These are phyloP conservation scores for Neoboletus brunneissimus DNA, from an alignment of 768 basidiomycete species.

Conservation along the genomic window DNA sequence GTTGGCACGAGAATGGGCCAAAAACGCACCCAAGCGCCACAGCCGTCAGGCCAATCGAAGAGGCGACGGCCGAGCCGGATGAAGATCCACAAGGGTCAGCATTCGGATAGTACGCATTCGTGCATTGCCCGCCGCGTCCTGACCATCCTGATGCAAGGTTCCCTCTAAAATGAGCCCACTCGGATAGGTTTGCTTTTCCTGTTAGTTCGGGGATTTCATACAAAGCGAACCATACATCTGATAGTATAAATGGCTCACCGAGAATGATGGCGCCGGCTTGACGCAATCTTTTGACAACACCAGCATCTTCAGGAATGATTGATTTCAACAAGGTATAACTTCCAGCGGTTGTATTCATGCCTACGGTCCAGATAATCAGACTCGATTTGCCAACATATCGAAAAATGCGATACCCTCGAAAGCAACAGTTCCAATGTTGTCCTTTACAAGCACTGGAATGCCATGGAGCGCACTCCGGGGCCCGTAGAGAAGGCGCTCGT, in stretches of 20 bases:
- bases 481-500: slow-evolving; percentile 29
- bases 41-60: slow-evolving; percentile 50
- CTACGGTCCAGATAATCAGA: slow-evolving; percentile 10
- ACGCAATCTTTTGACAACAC: slow-evolving; percentile 31
- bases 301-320: slow-evolving; percentile 34
- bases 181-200: slow-evolving; percentile 58
- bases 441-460: slow-evolving; percentile 39
- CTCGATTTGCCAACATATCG: no score
- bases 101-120: slow-evolving; percentile 48
- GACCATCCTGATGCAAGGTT: slow-evolving; percentile 53
- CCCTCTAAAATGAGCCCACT: slow-evolving; percentile 51
- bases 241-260: slow-evolving; percentile 12
- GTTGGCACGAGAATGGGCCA: background rate
- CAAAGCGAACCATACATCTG: background rate
- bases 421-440: slow-evolving; percentile 33
- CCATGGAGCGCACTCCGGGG: slow-evolving; percentile 36
- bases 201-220: background rate
- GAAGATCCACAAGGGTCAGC: slow-evolving; percentile 58
- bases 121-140: slow-evolving; percentile 51
- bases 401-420: slow-evolving; percentile 19
- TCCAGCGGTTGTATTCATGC: slow-evolving; percentile 43
- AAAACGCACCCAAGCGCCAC: slow-evolving; percentile 39
- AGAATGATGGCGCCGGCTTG: slow-evolving; percentile 36
- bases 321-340: slow-evolving; percentile 37
- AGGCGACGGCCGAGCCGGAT: slow-evolving; percentile 54